Base-by-base conservation (phyloP, 2,329 filamentous ascomycete genomes). In the Trichophyton verrucosum region DNA sequence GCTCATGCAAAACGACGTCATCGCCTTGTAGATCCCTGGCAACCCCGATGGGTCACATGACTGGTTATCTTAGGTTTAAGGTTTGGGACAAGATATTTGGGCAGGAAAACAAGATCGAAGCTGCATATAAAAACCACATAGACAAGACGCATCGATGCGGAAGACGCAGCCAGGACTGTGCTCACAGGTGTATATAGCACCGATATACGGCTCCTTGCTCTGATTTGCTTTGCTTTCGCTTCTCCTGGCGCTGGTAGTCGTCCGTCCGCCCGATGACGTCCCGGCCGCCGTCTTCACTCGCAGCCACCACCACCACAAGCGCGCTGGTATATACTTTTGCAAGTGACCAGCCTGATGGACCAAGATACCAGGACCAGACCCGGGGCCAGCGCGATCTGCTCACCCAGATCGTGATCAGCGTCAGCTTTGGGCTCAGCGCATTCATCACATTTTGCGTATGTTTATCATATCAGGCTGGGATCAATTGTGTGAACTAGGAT, bases 401-500 rank as follows among this genome's bases (percentile, higher is more conserved):
- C 57, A 76, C 76, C 15, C 76, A 78, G 62, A 70, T 77, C 30
- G 71, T 75, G 55, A 72, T 78, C 38, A 77, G 76, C 61, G 68
- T 69, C n/a, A 68, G 69, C 3, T 64, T 78, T 24, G 76, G 76
- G 13, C 61, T 76, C 60, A 69, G 69, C 49, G 76, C 76, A 22
- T 78, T 78, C 61, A 64, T 78, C 30, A 69, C 75, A 1, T 78
- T 78, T 61, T 78, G 76, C 66, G 75, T 78, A 73, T 55, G 30
- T 55, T 17, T n/a, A 55, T 17, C 9, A n/a, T 20, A 6, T 27
- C 20, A 20, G 27, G 8, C 6, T 27, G 17, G 5, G 3, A 20
- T 27, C n/a, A 17, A 27, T 11, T 24, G 44, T 5, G n/a, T 30
- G 13, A 13, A 53, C 1, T 5, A 38, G 49, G 3, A 55, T 36